Percentiles rank a stretch among this genome's conserved stretches.
Conservation (phyloP, 495 filamentous ascomycete species). For the Podospora pseudopauciseta region DNA sequence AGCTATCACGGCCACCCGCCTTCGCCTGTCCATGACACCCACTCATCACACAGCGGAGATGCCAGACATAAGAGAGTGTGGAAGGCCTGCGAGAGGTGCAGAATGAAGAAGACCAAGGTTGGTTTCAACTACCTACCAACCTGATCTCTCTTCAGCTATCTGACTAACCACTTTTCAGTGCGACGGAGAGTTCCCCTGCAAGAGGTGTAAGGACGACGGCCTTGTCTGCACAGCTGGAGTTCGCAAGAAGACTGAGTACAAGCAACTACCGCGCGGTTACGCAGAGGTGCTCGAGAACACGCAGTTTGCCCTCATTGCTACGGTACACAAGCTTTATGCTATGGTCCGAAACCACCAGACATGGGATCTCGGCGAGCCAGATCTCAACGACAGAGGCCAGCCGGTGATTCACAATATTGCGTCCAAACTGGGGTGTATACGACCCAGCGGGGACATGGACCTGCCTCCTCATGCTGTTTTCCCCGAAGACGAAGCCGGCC, state of each 20-base stretch:
- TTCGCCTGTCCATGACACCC: slow-evolving; percentile 28
- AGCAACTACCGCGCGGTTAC: slow-evolving; percentile 56
- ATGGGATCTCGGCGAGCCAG: slow-evolving; percentile 55
- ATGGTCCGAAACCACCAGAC: slow-evolving; percentile 53
- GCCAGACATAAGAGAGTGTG: slow-evolving; percentile 61
- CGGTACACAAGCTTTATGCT: slow-evolving; percentile 55
- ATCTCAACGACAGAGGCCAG: slow-evolving; percentile 54
- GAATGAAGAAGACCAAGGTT: slow-evolving; percentile 72
- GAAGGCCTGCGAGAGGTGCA: slow-evolving; percentile 68
- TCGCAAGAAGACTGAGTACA: slow-evolving; percentile 57
- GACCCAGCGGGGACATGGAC: slow-evolving; percentile 52
- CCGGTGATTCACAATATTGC: slow-evolving; percentile 57
- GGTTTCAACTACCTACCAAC: neutral
- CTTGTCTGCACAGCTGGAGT: slow-evolving; percentile 55
- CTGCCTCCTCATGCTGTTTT: slow-evolving; percentile 51
- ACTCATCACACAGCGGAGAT: slow-evolving; percentile 35
- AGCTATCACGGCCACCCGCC: slow-evolving; percentile 30
- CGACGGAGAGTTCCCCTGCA: slow-evolving; percentile 64
- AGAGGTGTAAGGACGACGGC: slow-evolving; percentile 61
- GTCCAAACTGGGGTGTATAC: slow-evolving; percentile 54
- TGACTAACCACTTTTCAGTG: slow-evolving; percentile 35
- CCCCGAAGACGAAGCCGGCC: slow-evolving; percentile 51
- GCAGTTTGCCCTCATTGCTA: slow-evolving; percentile 53
- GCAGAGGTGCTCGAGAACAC: slow-evolving; percentile 58
- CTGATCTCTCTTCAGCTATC: neutral